Evolutionary conservation across 495 filamentous ascomycete species (phyloP), one percentile per base, ranked within the genome.

Genomic region (Podospora appendiculata): DNA sequence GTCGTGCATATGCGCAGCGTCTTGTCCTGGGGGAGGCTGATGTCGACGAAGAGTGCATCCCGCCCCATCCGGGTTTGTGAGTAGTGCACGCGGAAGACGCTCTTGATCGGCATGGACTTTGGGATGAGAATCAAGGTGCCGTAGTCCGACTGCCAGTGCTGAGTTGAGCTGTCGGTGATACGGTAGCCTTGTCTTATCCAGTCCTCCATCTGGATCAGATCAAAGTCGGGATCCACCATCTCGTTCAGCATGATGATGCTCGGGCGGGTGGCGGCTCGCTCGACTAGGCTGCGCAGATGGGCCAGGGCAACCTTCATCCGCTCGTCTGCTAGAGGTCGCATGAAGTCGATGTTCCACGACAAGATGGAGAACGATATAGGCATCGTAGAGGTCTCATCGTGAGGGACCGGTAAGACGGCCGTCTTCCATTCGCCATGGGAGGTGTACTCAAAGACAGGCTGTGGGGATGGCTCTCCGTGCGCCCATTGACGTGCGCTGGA

Each of bases 291-390:
- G 7, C 64, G 42, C 11, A 81, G 69, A 33, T 79, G 63, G 6
- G 56, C 39, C 4, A 80, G 53, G 1, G 71, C 77, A 35, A 63
- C 62, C 2, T 45, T 34, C 75, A 79, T 80, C 4, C 78, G 66
- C 19, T 62, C 57, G 13, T 64, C 48, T 16, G 50, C 50, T 43
- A 62, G 58, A 0, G 64, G 68, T 6, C 65, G 57, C 60, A 71
- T 70, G 57, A 77, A 71, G 48, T 81, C 77, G 52, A 81, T 76
- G 58, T 80, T 80, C 76, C 76, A 79, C 53, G 60, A 58, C 40
- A 58, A n/a, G 8, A 60, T 42, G 16, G 60, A 51, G 41, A 63
- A 55, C 9, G 25, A 25, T 25, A 25, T 5, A 25, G 25, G 25
- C 25, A 5, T 5, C 25, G 25, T 2, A 5, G 25, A 25, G 25